Percentiles rank a stretch among this genome's conserved stretches.
Evolutionary conservation across 129 eudicot species (phyloP).

Genomic region (Deinandra increscens): DNA sequence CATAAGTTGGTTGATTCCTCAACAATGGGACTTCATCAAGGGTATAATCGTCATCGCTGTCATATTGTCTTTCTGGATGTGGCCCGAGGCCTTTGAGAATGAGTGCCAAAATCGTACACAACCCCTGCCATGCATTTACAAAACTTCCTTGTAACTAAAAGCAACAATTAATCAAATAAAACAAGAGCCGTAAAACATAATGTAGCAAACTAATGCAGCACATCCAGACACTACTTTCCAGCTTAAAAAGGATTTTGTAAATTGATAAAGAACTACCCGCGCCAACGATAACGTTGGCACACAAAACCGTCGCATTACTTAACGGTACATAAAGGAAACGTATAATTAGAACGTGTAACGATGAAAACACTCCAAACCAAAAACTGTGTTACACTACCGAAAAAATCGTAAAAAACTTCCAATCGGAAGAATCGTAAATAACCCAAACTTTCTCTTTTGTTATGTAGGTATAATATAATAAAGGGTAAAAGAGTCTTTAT

Average conservation of each 20-base stretch:
- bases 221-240: background rate
- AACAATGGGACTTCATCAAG: conserved; percentile 73
- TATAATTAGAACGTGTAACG: no score
- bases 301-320: no score
- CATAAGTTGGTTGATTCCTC: conserved; percentile 69
- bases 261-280: background rate
- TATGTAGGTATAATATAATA: no score
- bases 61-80: conserved; percentile 59
- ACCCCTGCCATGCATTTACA: conserved; percentile 53
- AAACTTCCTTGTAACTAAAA: conserved; percentile 8
- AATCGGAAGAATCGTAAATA: no score
- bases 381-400: no score
- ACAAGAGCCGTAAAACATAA: background rate
- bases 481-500: background rate
- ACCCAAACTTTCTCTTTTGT: no score
- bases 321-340: no score
- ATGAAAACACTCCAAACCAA: no score
- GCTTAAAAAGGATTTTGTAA: background rate
- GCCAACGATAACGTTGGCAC: no score
- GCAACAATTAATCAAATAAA: conserved; percentile 3
- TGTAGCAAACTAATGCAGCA: background rate
- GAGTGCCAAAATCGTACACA: conserved; percentile 61
- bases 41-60: conserved; percentile 77
- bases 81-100: conserved; percentile 87
- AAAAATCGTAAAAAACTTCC: no score